Percentiles rank a stretch among this genome's conserved stretches.
Evolutionary conservation across 2,329 filamentous ascomycete genomes (phyloP).

Genomic region (Colletotrichum neosansevieriae): DNA sequence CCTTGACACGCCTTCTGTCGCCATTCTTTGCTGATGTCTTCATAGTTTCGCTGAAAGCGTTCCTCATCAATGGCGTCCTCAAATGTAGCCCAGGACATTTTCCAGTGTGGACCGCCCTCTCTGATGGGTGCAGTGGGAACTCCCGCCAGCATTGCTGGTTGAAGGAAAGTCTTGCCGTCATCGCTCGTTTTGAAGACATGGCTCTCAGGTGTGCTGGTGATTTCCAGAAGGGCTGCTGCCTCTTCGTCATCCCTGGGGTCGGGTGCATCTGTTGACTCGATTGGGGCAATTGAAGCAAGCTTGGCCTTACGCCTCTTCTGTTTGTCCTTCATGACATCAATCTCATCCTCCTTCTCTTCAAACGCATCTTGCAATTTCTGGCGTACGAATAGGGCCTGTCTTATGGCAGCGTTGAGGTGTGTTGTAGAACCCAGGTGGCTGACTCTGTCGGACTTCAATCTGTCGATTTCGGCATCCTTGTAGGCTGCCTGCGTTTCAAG

Average conservation of each 20-base stretch:
- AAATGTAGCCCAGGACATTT: slow-evolving; percentile 47
- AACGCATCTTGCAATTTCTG: slow-evolving; percentile 2
- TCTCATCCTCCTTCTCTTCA: slow-evolving; percentile 11
- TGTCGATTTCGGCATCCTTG: slow-evolving; percentile 25
- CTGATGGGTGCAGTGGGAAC: slow-evolving; percentile 46
- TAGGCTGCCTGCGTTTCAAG: slow-evolving; percentile 23
- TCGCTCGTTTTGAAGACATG: slow-evolving; percentile 35
- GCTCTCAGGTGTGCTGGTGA: slow-evolving; percentile 36
- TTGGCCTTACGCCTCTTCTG: slow-evolving; percentile 12
- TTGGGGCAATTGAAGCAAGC: slow-evolving; percentile 18
- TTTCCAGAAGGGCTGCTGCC: slow-evolving; percentile 20
- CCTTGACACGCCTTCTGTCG: background rate
- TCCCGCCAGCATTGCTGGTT: slow-evolving; percentile 45
- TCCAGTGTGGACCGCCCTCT: slow-evolving; percentile 49
- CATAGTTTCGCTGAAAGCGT: slow-evolving; percentile 11
- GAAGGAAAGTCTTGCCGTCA: slow-evolving; percentile 44
- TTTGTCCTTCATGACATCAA: slow-evolving; percentile 1
- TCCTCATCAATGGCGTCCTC: slow-evolving; percentile 46
- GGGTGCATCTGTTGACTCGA: slow-evolving; percentile 21
- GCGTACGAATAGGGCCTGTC: background rate
- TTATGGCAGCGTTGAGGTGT: slow-evolving; percentile 16
- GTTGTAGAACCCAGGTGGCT: background rate
- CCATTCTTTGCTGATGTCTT: background rate
- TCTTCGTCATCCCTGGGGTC: slow-evolving; percentile 22
- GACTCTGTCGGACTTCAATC: slow-evolving; percentile 13